Evolutionary conservation across 345 rosid genomes (phyloP), one percentile per base, ranked within the genome.

Genomic region (Pugionium dolabratum): DNA sequence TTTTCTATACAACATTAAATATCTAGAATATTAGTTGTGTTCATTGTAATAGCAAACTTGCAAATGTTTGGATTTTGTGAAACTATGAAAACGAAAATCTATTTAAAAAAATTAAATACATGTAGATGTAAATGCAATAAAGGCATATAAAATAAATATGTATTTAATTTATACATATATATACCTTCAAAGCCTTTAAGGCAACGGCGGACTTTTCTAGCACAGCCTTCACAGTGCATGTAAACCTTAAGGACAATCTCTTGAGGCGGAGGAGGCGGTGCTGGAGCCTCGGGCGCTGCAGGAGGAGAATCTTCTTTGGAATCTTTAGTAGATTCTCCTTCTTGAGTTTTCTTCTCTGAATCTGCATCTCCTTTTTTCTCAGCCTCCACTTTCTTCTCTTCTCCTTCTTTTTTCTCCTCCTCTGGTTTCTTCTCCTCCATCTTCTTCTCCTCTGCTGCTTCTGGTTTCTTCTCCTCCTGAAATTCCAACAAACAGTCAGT

Each of bases 191-290:
- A 95, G 68, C 94, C 91, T 64, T 72, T 89, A 50, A 95, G 93
- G 43, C 90, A 78, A 30, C 91, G 78, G 29, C 88, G 95, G 54
- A 95, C 89, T 79, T 95, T 95, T 29, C 93, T 85, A 51, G 99
- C 97, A 64, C 99, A 95, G 9, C 97, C 99, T 80, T 95, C 97
- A 61, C 99, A 95, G 84, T 95, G 99, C 97, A 95, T 95, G 90
- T 78, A 88, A 7, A 91, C 97, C 65, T 78, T 84, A 41, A 95
- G 79, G 10, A 95, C 69, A 7, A 91, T 79, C 65, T 95, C 99
- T 53, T 71, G 87, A 0, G 91, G 85, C 6, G 89, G 86, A 6
- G 94, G 87, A 2, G 91, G 85, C 2, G 88, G 79, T 4, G 84
- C 68, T 4, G 88, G 80, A 49, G 65, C 60, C 46, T 48, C 76